These are phyloP conservation scores for Aspergillus olivimuriae DNA, from an alignment of 495 filamentous ascomycete genomes.

Conservation along the genomic window DNA sequence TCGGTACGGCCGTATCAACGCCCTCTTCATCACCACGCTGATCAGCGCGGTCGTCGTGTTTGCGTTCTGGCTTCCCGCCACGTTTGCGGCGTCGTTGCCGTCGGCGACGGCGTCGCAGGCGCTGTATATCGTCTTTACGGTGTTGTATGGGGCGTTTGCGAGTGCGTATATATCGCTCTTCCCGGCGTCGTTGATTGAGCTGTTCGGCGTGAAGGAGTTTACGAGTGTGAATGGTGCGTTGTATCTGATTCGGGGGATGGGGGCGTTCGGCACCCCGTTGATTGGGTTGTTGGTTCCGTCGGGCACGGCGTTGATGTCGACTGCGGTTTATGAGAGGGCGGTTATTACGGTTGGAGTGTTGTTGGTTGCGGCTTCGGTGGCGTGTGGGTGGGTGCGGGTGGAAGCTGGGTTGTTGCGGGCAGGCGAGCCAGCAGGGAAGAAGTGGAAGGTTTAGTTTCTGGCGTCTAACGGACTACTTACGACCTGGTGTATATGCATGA, in stretches of 20 bases:
- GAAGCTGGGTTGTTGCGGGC: slow-evolving; percentile 19
- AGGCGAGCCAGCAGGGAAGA: not conserved
- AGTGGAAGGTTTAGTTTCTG: slow-evolving; percentile 33
- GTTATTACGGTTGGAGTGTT: slow-evolving; percentile 24
- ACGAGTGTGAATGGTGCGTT: slow-evolving; percentile 35
- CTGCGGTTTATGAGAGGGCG: slow-evolving; percentile 24
- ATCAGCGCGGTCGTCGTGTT: slow-evolving; percentile 28
- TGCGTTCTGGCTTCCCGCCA: slow-evolving; percentile 35
- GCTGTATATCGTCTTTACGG: slow-evolving; percentile 32
- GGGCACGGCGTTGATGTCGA: not conserved
- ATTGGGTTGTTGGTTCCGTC: slow-evolving; percentile 31
- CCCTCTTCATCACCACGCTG: slow-evolving; percentile 30
- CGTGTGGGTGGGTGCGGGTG: slow-evolving; percentile 28
- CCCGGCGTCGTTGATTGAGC: slow-evolving; percentile 33
- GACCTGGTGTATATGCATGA: too few relatives aligned
- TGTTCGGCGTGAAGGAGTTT: slow-evolving; percentile 38
- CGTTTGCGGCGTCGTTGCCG: slow-evolving; percentile 6
- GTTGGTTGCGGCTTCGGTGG: slow-evolving; percentile 21
- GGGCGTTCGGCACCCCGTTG: slow-evolving; percentile 37
- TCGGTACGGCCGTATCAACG: slow-evolving; percentile 38
- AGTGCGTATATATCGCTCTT: slow-evolving; percentile 37
- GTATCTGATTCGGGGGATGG: slow-evolving; percentile 39
- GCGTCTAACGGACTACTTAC: too few relatives aligned
- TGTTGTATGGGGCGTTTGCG: slow-evolving; percentile 35
- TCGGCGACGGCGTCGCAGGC: slow-evolving; percentile 12